A percentile compares a stretch with the other conserved stretches of the same genome.
Evolutionary conservation across 2,329 filamentous ascomycete species (phyloP).

Genomic region (Colletotrichum orbiculare): DNA sequence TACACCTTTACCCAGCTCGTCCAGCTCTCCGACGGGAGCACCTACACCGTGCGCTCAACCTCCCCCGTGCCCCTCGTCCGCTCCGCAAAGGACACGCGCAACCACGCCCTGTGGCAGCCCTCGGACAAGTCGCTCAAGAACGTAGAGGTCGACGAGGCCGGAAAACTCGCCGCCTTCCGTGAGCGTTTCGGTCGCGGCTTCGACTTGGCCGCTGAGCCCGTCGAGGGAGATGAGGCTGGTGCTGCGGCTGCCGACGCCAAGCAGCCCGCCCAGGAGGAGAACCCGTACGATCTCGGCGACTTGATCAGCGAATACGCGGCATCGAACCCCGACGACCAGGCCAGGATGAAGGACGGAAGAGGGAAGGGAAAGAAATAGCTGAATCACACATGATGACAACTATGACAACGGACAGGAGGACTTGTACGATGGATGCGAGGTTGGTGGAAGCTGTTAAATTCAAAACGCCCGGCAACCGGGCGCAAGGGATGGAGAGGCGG

Average conservation of each 20-base stretch:
- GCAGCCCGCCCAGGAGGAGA: conserved; percentile 38
- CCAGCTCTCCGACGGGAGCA: conserved; percentile 89
- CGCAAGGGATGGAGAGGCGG: conserved; percentile 21
- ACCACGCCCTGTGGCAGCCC: conserved; percentile 92
- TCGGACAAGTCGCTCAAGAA: conserved; percentile 82
- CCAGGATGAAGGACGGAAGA: conserved; percentile 49
- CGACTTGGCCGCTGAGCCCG: conserved; percentile 66
- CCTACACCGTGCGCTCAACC: conserved; percentile 83
- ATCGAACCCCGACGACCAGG: conserved; percentile 46
- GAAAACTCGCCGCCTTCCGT: conserved; percentile 86
- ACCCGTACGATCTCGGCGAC: conserved; percentile 55
- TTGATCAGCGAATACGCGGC: conserved; percentile 62
- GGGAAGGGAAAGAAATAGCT: conserved; percentile 58
- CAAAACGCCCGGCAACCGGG: conserved; percentile 12
- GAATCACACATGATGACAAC: conserved; percentile 41
- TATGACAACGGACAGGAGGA: neutral
- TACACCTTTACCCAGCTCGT: conserved; percentile 98
- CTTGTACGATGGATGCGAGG: conserved; percentile 30
- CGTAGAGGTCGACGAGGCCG: conserved; percentile 95
- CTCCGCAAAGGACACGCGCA: conserved; percentile 83
- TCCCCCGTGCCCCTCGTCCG: conserved; percentile 72
- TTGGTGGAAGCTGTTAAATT: conserved; percentile 8
- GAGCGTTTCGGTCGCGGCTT: conserved; percentile 85
- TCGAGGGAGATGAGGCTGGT: conserved; percentile 36
- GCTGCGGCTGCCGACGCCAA: conserved; percentile 37